A percentile compares a stretch with the other conserved stretches of the same genome.
Conservation (phyloP, 2,329 filamentous ascomycete species). For the Claviceps arundinis region DNA sequence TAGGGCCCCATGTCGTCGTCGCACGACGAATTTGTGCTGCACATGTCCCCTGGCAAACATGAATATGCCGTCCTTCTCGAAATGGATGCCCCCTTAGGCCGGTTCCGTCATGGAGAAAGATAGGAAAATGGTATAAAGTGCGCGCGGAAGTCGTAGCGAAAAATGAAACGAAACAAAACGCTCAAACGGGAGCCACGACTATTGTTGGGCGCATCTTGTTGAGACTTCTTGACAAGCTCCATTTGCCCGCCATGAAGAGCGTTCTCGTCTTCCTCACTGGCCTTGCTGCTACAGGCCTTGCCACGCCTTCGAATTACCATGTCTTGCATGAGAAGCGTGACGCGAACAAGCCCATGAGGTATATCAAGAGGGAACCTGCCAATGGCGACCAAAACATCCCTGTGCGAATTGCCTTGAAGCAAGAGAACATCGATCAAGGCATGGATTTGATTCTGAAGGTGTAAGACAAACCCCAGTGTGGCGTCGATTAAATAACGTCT, state of each 20-base stretch:
- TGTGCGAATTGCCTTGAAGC: constrained; percentile 29
- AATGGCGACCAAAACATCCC: constrained; percentile 14
- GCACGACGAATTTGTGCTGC: not conserved
- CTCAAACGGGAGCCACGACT: not conserved
- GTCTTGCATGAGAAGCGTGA: constrained; percentile 21
- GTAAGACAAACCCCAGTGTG: constrained; percentile 5
- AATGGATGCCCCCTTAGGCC: not conserved
- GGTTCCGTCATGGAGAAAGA: not conserved
- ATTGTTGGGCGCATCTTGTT: not conserved
- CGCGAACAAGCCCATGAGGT: constrained; percentile 8
- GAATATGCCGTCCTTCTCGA: not conserved
- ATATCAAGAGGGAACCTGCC: constrained; percentile 13
- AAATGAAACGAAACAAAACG: not conserved
- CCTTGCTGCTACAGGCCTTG: constrained; percentile 9
- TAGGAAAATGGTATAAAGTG: not conserved
- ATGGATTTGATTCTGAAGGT: constrained; percentile 30
- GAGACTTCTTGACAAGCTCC: not conserved
- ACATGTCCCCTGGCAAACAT: no score
- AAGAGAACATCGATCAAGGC: constrained; percentile 31
- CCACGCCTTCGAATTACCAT: constrained; percentile 10
- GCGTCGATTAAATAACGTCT: not conserved
- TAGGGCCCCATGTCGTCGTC: not conserved
- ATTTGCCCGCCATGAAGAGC: constrained; percentile 9
- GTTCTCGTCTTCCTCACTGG: constrained; percentile 9
- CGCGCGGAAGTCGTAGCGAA: not conserved